phyloP scores from a whole-genome alignment of 2,329 filamentous ascomycete genomes.

The Aaosphaeria arxii region DNA sequence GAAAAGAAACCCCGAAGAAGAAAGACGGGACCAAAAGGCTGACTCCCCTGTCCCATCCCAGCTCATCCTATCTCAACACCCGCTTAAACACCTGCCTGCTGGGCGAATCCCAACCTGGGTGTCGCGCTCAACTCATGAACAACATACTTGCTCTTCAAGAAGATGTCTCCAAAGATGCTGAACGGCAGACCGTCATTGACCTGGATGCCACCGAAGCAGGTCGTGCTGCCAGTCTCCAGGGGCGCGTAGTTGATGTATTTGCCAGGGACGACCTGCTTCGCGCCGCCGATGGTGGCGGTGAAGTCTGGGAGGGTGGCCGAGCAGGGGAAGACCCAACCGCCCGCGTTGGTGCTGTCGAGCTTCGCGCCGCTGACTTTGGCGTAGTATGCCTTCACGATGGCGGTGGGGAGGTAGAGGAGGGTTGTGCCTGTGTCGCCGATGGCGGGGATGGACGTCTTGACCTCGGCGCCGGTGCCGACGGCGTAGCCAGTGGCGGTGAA shows the following conservation, averaged over 20 bases:
- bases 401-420: constrained; percentile 57
- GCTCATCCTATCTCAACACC: too few relatives aligned
- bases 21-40: too few relatives aligned
- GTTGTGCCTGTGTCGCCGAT: constrained; percentile 73
- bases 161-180: constrained; percentile 73
- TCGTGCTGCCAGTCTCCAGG: constrained; percentile 32
- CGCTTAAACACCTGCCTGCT: constrained; percentile 31
- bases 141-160: constrained; percentile 74
- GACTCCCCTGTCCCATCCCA: too few relatives aligned
- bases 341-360: constrained; percentile 43
- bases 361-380: constrained; percentile 51
- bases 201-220: constrained; percentile 78
- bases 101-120: constrained; percentile 45
- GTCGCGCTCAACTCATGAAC: constrained; percentile 48
- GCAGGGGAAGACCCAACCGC: constrained; percentile 58
- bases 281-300: constrained; percentile 49
- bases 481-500: constrained; percentile 57
- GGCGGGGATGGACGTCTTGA: constrained; percentile 44
- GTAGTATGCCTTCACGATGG: constrained; percentile 60
- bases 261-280: constrained; percentile 52
- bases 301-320: constrained; percentile 51
- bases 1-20: too few relatives aligned
- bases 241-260: constrained; percentile 55
- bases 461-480: constrained; percentile 45
- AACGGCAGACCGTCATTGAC: constrained; percentile 55